Evolutionary conservation across 78 protist species (phyloP).

Genomic region (Isochrysis galbana): DNA sequence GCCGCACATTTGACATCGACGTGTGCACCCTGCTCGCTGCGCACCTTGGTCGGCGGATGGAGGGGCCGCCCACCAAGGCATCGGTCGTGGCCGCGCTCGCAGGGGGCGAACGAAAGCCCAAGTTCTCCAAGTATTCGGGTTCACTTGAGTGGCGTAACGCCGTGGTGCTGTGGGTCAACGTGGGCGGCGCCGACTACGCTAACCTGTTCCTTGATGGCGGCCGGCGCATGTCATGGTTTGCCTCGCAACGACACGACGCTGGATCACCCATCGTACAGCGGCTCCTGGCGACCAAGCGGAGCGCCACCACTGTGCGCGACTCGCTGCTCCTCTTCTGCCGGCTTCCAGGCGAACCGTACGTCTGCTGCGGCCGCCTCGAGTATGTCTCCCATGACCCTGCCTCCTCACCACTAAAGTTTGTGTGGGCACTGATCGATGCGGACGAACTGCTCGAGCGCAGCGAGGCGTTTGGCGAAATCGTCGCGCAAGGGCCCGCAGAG

Average conservation of each 20-base stretch:
- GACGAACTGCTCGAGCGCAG: not conserved
- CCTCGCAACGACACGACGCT: not conserved
- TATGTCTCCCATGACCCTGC: not conserved
- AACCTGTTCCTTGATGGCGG: not conserved
- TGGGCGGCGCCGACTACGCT: not conserved
- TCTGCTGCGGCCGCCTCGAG: not conserved
- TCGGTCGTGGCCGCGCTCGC: not conserved
- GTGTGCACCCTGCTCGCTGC: not conserved
- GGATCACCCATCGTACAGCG: not conserved
- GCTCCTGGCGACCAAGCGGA: not conserved
- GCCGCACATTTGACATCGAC: not conserved
- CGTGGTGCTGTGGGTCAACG: not conserved
- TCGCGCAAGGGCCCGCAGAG: too few species aligned
- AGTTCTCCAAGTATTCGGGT: not conserved
- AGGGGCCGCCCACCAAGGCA: not conserved
- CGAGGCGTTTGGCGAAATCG: too few species aligned
- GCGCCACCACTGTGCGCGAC: not conserved
- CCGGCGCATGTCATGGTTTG: not conserved
- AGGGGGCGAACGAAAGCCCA: not conserved
- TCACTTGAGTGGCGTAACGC: not conserved
- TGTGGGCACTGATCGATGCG: not conserved
- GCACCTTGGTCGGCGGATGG: not conserved
- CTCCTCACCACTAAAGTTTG: not conserved
- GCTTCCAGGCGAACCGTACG: not conserved
- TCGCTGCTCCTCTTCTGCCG: not conserved